These are phyloP conservation scores for Phytophthora cactorum DNA, from an alignment of 352 stramenopile species.

Conservation along the genomic window DNA sequence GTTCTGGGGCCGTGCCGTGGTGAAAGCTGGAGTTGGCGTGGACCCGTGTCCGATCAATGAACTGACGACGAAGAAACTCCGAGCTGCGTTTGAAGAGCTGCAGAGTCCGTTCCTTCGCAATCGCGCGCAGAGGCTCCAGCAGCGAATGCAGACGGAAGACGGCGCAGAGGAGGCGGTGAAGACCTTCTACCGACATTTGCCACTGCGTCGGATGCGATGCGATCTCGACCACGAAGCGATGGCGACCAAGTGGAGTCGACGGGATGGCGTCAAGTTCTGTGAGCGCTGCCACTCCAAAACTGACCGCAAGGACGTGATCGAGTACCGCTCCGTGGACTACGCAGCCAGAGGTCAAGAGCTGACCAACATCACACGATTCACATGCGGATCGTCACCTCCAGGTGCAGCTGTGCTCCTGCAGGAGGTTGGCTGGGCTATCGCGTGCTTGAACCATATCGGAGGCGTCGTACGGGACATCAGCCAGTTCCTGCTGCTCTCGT, in stretches of 20 bases:
- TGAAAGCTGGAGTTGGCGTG: slow-evolving; percentile 81
- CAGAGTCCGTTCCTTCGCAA: slow-evolving; percentile 50
- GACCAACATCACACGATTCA: slow-evolving; percentile 24
- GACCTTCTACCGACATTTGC: slow-evolving; percentile 87
- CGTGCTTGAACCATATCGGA: slow-evolving; percentile 37
- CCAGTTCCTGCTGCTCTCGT: slow-evolving; percentile 41
- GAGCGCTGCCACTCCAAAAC: too few species aligned
- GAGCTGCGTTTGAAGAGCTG: slow-evolving; percentile 71
- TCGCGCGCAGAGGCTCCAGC: slow-evolving; percentile 50
- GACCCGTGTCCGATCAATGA: slow-evolving; percentile 80
- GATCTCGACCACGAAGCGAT: slow-evolving; percentile 31
- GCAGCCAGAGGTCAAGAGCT: slow-evolving; percentile 28
- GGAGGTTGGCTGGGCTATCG: slow-evolving; percentile 35
- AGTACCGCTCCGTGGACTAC: slow-evolving; percentile 48
- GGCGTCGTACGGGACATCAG: slow-evolving; percentile 38
- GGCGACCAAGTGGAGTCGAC: slow-evolving; percentile 46
- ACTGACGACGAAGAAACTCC: slow-evolving; percentile 82
- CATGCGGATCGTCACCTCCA: slow-evolving; percentile 16
- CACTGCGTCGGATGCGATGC: slow-evolving; percentile 83
- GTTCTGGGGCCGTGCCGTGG: slow-evolving; percentile 92
- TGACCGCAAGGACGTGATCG: slow-evolving; percentile 36
- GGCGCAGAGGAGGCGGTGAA: slow-evolving; percentile 77
- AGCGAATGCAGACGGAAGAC: slow-evolving; percentile 78
- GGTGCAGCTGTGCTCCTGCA: slow-evolving; percentile 26
- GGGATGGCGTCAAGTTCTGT: too few species aligned